These are phyloP conservation scores for Gentiana dahurica DNA, from an alignment of 257 asterid species.

Conservation along the genomic window DNA sequence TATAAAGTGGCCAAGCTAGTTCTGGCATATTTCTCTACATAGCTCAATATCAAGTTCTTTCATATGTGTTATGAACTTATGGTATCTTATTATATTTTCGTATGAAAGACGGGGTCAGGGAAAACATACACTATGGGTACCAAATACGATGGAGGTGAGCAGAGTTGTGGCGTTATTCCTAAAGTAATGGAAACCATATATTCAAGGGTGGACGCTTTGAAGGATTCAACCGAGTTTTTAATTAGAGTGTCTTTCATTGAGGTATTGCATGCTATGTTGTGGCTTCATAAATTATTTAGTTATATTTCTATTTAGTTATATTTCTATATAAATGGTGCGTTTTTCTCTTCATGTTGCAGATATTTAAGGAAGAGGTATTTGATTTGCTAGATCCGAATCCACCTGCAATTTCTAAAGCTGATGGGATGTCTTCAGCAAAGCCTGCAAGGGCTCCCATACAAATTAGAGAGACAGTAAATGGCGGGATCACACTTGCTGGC, in stretches of 20 bases:
- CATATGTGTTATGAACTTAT: background rate
- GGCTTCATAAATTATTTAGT: background rate
- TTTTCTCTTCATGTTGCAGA: conserved; percentile 29
- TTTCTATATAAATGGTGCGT: background rate
- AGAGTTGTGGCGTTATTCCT: conserved; percentile 65
- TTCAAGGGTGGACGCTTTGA: conserved; percentile 48
- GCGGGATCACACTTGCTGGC: conserved; percentile 92
- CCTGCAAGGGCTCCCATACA: conserved; percentile 84
- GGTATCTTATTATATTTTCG: background rate
- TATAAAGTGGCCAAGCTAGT: background rate
- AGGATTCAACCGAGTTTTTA: conserved; percentile 57
- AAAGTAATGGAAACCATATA: conserved; percentile 80
- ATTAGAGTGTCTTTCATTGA: conserved; percentile 90
- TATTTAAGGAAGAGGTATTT: conserved; percentile 94
- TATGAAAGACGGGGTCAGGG: conserved; percentile 85
- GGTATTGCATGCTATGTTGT: conserved; percentile 29
- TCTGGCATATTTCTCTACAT: background rate
- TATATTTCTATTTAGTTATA: background rate
- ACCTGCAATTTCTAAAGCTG: conserved; percentile 23
- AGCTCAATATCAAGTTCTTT: background rate
- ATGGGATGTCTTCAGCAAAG: conserved; percentile 23
- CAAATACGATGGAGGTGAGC: conserved; percentile 84
- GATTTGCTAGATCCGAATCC: conserved; percentile 60
- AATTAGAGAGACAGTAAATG: conserved; percentile 74
- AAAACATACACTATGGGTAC: conserved; percentile 99